Conservation (phyloP, 2,329 filamentous ascomycete species). For the Thielaviopsis ethacetica region DNA sequence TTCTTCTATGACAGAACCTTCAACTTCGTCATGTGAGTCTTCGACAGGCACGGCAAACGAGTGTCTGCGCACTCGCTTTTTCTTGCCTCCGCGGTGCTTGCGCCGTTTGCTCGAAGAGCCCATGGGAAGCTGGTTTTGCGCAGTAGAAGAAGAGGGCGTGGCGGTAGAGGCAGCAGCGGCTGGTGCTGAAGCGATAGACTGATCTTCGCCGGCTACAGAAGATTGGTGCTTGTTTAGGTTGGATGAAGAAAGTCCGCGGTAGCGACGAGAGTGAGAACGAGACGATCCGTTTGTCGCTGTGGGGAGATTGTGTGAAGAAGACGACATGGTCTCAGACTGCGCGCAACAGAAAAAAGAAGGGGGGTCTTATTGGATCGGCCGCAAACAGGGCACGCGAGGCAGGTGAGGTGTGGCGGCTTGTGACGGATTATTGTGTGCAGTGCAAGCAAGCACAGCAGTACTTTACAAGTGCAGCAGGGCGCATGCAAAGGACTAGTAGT, state of each 20-base stretch:
- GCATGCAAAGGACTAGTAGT: not conserved
- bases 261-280: not conserved
- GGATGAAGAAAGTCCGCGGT: not conserved
- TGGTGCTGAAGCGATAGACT: not conserved
- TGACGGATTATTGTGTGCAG: too few relatives aligned
- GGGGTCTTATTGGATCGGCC: not conserved
- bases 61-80: slow-evolving; percentile 58
- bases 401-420: too few relatives aligned
- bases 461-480: too few relatives aligned
- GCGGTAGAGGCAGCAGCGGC: not conserved
- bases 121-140: slow-evolving; percentile 6
- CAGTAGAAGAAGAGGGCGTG: not conserved
- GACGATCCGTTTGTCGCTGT: not conserved
- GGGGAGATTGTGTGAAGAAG: not conserved
- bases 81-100: slow-evolving; percentile 61
- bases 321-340: not conserved
- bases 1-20: slow-evolving; percentile 13
- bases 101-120: slow-evolving; percentile 34
- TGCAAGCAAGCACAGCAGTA: too few relatives aligned
- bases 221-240: not conserved
- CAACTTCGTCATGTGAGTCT: slow-evolving; percentile 26
- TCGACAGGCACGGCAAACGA: slow-evolving; percentile 58
- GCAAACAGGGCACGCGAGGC: not conserved
- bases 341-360: not conserved
- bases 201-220: not conserved